phyloP scores from a whole-genome alignment of 305 asterid species.

The Solanum chacoense region DNA sequence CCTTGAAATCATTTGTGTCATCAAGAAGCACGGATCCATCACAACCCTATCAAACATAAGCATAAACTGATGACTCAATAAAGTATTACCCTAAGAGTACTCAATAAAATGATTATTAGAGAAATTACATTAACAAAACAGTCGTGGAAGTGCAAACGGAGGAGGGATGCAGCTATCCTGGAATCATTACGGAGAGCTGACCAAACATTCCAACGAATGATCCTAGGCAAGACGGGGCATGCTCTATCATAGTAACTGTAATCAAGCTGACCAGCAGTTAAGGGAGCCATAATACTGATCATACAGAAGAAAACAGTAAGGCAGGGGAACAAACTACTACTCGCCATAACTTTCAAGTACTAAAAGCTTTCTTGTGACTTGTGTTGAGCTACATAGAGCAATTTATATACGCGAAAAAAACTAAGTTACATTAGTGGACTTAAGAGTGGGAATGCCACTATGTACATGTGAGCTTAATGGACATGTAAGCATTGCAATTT shows the following conservation, averaged over 20 bases:
- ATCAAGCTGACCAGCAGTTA: constrained; percentile 29
- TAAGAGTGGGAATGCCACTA: constrained; percentile 51
- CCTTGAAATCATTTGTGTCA: constrained; percentile 43
- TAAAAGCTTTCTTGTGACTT: constrained; percentile 1
- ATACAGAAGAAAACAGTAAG: constrained; percentile 1
- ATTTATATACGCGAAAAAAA: constrained; percentile 31
- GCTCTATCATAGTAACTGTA: constrained; percentile 41
- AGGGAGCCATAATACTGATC: background rate
- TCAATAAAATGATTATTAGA: background rate
- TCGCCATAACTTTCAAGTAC: constrained; percentile 18
- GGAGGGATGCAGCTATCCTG: constrained; percentile 75
- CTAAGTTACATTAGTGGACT: constrained; percentile 20
- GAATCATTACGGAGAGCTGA: constrained; percentile 44
- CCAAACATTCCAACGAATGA: constrained; percentile 49
- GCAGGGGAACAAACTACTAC: background rate
- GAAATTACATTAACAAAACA: constrained; percentile 57
- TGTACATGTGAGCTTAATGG: constrained; percentile 21
- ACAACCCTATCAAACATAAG: constrained; percentile 40
- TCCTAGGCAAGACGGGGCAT: constrained; percentile 42
- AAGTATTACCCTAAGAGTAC: background rate
- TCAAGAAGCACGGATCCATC: constrained; percentile 76
- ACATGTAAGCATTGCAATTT: constrained; percentile 6
- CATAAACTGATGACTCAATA: background rate
- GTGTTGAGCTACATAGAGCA: constrained; percentile 1
- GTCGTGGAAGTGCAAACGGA: constrained; percentile 70